These are phyloP conservation scores for Tuber borchii DNA, from an alignment of 495 filamentous ascomycete species.

Conservation along the genomic window DNA sequence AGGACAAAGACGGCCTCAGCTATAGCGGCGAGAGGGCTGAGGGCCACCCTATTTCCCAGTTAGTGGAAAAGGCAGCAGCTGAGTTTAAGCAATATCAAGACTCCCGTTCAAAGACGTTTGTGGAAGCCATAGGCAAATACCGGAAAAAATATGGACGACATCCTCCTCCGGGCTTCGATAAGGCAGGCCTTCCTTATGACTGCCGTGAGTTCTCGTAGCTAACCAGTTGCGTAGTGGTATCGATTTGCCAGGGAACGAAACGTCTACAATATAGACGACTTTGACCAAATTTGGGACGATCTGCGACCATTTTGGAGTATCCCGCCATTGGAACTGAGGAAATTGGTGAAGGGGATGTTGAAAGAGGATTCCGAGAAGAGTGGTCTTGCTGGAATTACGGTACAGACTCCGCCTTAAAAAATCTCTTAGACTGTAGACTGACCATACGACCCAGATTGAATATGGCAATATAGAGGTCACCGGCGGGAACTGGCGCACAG, in stretches of 20 bases:
- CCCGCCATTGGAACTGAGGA: conserved; percentile 52
- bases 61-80: conserved; percentile 26
- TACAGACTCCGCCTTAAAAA: background rate
- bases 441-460: conserved; percentile 42
- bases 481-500: conserved; percentile 58
- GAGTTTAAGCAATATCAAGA: conserved; percentile 20
- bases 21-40: conserved; percentile 7
- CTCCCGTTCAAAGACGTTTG: conserved; percentile 46
- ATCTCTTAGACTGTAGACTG: conserved; percentile 45
- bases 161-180: conserved; percentile 65
- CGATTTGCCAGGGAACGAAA: conserved; percentile 55
- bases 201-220: background rate
- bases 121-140: conserved; percentile 57
- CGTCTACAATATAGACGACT: conserved; percentile 61
- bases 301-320: conserved; percentile 65
- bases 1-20: conserved; percentile 18
- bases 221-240: conserved; percentile 52
- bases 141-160: conserved; percentile 58
- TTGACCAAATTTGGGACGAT: conserved; percentile 65
- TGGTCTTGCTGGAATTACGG: conserved; percentile 47
- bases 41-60: conserved; percentile 16
- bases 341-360: conserved; percentile 45
- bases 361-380: conserved; percentile 48
- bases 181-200: conserved; percentile 8
- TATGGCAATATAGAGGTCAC: conserved; percentile 52